Evolutionary conservation across 306 rosid genomes (phyloP).

Genomic region (Fagus sylvatica): DNA sequence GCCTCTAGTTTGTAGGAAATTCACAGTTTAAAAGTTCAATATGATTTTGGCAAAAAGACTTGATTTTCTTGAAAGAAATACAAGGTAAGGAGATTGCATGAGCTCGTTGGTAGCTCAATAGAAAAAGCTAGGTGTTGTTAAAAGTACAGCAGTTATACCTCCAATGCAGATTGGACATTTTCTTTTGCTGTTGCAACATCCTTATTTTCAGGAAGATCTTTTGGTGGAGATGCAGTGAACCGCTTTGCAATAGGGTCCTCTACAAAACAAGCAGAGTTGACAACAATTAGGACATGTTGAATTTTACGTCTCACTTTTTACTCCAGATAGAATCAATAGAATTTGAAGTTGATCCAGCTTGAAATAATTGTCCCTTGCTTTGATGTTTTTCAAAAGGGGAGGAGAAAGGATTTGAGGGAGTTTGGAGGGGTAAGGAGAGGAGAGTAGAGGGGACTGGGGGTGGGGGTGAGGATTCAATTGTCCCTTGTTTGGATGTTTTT

Average conservation of each 20-base stretch:
- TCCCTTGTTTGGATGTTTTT: too few relatives aligned
- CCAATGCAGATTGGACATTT: constrained; percentile 45
- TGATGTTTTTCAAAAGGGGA: too few relatives aligned
- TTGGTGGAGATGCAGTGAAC: constrained; percentile 53
- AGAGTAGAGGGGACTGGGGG: too few relatives aligned
- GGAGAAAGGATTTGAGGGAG: too few relatives aligned
- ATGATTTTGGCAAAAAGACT: not conserved
- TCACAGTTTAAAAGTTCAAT: not conserved
- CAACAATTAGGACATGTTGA: constrained; percentile 6
- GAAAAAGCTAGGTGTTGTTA: not conserved
- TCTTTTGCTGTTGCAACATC: constrained; percentile 41
- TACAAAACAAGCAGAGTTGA: constrained; percentile 34
- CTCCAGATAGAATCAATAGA: not conserved
- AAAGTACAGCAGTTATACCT: constrained; percentile 50
- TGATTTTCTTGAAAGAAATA: not conserved
- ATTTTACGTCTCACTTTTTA: constrained; percentile 14
- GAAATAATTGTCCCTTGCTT: too few relatives aligned
- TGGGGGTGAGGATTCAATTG: too few relatives aligned
- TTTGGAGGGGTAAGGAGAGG: too few relatives aligned
- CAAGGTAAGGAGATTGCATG: not conserved
- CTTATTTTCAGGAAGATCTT: constrained; percentile 57
- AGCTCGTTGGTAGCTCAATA: not conserved
- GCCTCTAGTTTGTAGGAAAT: not conserved
- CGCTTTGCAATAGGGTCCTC: constrained; percentile 89
- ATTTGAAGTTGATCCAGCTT: not conserved